Percentiles rank a stretch among this genome's conserved stretches.
These are phyloP conservation scores for Symbiodinium pilosum DNA, from an alignment of 73 alveolate species.

Conservation along the genomic window DNA sequence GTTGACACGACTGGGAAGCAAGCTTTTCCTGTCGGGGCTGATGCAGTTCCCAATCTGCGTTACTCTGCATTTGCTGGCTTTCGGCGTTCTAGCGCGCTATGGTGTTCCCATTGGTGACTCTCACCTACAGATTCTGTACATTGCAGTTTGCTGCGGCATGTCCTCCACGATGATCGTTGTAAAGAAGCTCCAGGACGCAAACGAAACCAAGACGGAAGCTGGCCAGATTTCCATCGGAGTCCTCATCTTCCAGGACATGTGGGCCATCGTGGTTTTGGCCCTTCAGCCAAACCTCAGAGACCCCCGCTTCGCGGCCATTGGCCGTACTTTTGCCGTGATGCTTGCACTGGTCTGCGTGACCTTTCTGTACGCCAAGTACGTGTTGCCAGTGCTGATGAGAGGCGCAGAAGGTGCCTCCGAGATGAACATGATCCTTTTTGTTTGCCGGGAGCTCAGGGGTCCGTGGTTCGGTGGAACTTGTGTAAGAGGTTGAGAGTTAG, in stretches of 20 bases:
- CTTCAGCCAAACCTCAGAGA: slow-evolving; percentile 52
- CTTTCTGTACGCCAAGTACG: slow-evolving; percentile 72
- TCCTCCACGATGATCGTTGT: slow-evolving; percentile 79
- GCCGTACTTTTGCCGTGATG: slow-evolving; percentile 64
- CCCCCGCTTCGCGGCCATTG: slow-evolving; percentile 12
- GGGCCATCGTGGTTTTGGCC: slow-evolving; percentile 85
- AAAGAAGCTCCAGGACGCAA: slow-evolving; percentile 72
- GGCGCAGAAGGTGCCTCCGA: neutral
- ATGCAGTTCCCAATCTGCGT: slow-evolving; percentile 69
- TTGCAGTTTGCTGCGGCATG: slow-evolving; percentile 87
- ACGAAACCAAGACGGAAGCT: slow-evolving; percentile 50
- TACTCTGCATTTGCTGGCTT: slow-evolving; percentile 2
- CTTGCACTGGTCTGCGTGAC: slow-evolving; percentile 67
- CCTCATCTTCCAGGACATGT: slow-evolving; percentile 61
- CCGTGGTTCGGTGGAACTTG: neutral
- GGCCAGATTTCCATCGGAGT: slow-evolving; percentile 69
- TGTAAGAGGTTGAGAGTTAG: neutral
- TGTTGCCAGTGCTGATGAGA: slow-evolving; percentile 26
- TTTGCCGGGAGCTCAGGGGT: neutral
- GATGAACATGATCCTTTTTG: slow-evolving; percentile 7
- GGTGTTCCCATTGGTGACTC: slow-evolving; percentile 24
- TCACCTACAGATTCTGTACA: slow-evolving; percentile 8
- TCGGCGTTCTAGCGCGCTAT: neutral
- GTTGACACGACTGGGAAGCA: slow-evolving; percentile 53
- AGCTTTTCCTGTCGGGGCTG: slow-evolving; percentile 54